These are phyloP conservation scores for Pseudozyma pruni DNA, from an alignment of 1,284 basidiomycete genomes.

Conservation along the genomic window DNA sequence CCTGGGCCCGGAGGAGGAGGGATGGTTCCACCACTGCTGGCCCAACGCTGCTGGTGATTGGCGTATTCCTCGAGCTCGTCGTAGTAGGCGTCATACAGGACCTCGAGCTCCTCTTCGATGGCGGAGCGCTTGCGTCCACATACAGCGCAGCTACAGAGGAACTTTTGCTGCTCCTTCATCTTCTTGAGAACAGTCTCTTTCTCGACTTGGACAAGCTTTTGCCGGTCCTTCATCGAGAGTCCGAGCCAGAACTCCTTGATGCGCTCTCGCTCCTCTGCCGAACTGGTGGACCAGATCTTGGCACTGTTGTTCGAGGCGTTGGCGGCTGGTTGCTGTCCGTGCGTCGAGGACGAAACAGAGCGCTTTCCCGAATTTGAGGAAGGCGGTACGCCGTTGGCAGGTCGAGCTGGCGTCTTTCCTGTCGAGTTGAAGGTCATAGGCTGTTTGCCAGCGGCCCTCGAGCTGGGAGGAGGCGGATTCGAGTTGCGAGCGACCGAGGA, in stretches of 20 bases:
- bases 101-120: constrained; percentile 98
- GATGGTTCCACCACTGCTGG: constrained; percentile 82
- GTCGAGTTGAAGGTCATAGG: constrained; percentile 72
- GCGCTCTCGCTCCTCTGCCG: constrained; percentile 88
- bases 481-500: constrained; percentile 65
- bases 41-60: constrained; percentile 93
- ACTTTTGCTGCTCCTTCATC: constrained; percentile 99
- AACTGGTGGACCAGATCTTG: constrained; percentile 76
- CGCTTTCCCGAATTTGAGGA: constrained; percentile 71
- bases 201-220: constrained; percentile 91
- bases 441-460: constrained; percentile 80
- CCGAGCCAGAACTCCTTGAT: constrained; percentile 98
- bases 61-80: constrained; percentile 99
- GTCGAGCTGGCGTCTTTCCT: constrained; percentile 58
- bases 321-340: constrained; percentile 32
- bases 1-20: constrained; percentile 93
- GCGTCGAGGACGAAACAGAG: constrained; percentile 69
- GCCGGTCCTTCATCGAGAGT: constrained; percentile 85
- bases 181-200: constrained; percentile 95
- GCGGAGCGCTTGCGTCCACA: constrained; percentile 96
- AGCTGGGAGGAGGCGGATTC: constrained; percentile 70
- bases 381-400: constrained; percentile 58
- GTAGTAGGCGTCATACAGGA: constrained; percentile 99
- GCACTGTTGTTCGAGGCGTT: constrained; percentile 30
- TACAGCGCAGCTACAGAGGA: constrained; percentile 93